A percentile compares a stretch with the other conserved stretches of the same genome.
Evolutionary conservation across 2,329 filamentous ascomycete genomes (phyloP).

Genomic region (Aspergillus japonicus): DNA sequence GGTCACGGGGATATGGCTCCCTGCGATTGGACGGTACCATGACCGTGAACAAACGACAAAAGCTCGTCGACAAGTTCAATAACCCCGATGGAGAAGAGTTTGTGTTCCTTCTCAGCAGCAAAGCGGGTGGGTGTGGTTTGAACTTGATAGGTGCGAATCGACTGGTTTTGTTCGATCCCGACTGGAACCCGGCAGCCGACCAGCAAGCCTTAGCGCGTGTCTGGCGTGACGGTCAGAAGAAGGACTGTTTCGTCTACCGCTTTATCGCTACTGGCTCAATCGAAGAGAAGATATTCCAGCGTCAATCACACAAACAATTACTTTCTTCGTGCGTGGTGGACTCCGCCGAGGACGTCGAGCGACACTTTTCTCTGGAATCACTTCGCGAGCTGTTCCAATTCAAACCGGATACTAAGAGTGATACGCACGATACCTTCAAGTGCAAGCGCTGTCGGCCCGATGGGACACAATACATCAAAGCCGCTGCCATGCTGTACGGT

Average conservation of each 20-base stretch:
- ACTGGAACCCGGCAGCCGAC: slow-evolving; percentile 97
- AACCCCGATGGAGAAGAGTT: slow-evolving; percentile 87
- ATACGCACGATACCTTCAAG: slow-evolving; percentile 98
- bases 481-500: slow-evolving; percentile 91
- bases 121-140: slow-evolving; percentile 93
- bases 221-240: slow-evolving; percentile 98
- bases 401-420: slow-evolving; percentile 76
- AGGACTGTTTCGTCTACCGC: slow-evolving; percentile 99
- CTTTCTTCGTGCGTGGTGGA: slow-evolving; percentile 95
- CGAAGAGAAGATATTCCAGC: slow-evolving; percentile 98
- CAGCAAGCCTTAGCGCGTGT: slow-evolving; percentile 96
- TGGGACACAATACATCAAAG: slow-evolving; percentile 83
- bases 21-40: slow-evolving; percentile 93
- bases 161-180: slow-evolving; percentile 91
- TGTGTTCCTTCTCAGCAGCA: slow-evolving; percentile 92
- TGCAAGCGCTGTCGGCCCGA: slow-evolving; percentile 91
- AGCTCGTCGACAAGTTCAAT: slow-evolving; percentile 97
- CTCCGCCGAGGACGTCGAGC: slow-evolving; percentile 92
- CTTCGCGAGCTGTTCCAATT: slow-evolving; percentile 94
- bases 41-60: slow-evolving; percentile 96
- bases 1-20: slow-evolving; percentile 77
- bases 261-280: slow-evolving; percentile 98
- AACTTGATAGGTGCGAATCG: slow-evolving; percentile 94
- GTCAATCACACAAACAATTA: slow-evolving; percentile 96
- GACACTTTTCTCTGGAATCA: slow-evolving; percentile 90